Evolutionary conservation across 2,329 filamentous ascomycete genomes (phyloP), one percentile per base, ranked within the genome.

Genomic region (Ascochyta lentis): DNA sequence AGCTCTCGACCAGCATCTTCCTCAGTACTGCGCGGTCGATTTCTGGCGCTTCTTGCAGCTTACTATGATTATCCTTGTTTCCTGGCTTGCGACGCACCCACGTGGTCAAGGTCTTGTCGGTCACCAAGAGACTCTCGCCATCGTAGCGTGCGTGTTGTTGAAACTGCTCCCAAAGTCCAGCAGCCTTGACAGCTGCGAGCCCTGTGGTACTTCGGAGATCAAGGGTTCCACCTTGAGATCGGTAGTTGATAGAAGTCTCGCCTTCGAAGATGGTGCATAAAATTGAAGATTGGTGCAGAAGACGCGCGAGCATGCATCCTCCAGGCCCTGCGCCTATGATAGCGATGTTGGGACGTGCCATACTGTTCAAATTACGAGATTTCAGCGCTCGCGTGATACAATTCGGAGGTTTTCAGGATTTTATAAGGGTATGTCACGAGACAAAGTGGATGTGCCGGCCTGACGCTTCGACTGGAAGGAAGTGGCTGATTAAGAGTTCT

Each of bases 191-290:
- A 4, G 83, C 83, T 5, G 72, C 72, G 15, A 85, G 76, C 0
- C 84, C 84, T 2, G 80, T 83, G 3, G 71, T 65, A 1, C 76
- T 75, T 52, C 86, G 82, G 4, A 86, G 69, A 59, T 86, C 83
- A 2, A 86, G 76, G 0, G 79, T 81, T 8, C 84, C 83, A 43
- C 73, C 66, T 62, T 74, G 68, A n/a, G 66, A 64, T 44, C 64
- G 70, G 41, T 69, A 65, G 51, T 69, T 49, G 50, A 66, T 51
- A 0, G 67, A 69, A 1, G n/a, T 16, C 51, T 70, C 65, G 39
- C 46, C 58, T 81, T 79, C 77, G 61, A 81, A 87, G 15, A 87
- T 73, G 2, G 77, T 81, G 50, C 78, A 75, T 6, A 79, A 66
- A 50, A 83, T 75, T 41, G 75, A 71, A 3, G 77, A 71, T 10